Percentiles rank a stretch among this genome's conserved stretches.
Conservation (phyloP, 108 stramenopile species). For the Discostella pseudostelligera region DNA sequence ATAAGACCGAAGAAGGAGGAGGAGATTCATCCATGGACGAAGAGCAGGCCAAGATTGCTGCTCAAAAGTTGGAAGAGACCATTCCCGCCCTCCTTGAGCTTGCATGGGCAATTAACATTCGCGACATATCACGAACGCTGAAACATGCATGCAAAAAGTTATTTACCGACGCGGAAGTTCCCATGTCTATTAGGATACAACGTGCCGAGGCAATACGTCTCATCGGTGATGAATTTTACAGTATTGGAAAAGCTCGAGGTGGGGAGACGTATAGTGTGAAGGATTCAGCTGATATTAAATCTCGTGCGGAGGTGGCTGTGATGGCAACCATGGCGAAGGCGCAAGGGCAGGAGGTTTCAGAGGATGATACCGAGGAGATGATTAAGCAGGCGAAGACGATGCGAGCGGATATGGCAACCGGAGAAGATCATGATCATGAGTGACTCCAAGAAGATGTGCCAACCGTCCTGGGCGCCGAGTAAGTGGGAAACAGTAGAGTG, state of each 20-base stretch:
- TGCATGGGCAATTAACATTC: slow-evolving; percentile 79
- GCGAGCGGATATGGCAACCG: slow-evolving; percentile 27
- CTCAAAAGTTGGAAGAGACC: slow-evolving; percentile 62
- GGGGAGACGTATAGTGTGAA: slow-evolving; percentile 44
- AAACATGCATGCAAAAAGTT: slow-evolving; percentile 72
- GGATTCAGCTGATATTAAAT: slow-evolving; percentile 69
- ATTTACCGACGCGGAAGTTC: slow-evolving; percentile 71
- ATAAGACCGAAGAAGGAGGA: slow-evolving; percentile 15
- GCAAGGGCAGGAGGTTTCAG: slow-evolving; percentile 85
- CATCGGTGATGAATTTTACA: slow-evolving; percentile 69
- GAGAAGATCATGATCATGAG: slow-evolving; percentile 11
- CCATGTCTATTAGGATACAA: slow-evolving; percentile 53
- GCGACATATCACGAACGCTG: slow-evolving; percentile 78
- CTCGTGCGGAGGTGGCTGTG: slow-evolving; percentile 82
- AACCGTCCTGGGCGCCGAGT: background rate
- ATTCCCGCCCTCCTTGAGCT: slow-evolving; percentile 77
- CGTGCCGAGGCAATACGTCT: slow-evolving; percentile 75
- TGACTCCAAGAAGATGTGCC: background rate
- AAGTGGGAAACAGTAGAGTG: background rate
- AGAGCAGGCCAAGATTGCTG: slow-evolving; percentile 62
- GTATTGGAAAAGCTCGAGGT: slow-evolving; percentile 58
- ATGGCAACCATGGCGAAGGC: slow-evolving; percentile 90
- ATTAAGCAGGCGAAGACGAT: slow-evolving; percentile 69
- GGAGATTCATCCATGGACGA: slow-evolving; percentile 43
- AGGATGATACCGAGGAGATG: slow-evolving; percentile 80